Conservation (phyloP, 805 yeast species). For the Yarrowia osloensis region DNA sequence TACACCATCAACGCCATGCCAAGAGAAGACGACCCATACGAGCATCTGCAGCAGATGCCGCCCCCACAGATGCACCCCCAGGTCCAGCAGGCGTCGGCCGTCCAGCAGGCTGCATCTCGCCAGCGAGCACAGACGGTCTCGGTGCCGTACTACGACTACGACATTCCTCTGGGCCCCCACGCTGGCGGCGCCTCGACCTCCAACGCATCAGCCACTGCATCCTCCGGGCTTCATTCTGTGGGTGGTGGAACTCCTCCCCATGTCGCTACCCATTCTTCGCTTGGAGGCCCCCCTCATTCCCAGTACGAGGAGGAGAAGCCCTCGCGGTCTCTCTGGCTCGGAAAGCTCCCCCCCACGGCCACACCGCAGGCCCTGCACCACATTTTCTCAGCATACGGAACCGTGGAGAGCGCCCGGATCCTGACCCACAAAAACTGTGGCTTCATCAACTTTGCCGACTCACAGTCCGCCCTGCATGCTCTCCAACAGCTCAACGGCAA, state of each 20-base stretch:
- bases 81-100: slow-evolving; percentile 23
- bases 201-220: slow-evolving; percentile 13
- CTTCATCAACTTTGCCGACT: slow-evolving; percentile 68
- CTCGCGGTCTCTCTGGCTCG: slow-evolving; percentile 72
- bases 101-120: slow-evolving; percentile 15
- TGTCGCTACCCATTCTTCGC: neutral
- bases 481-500: slow-evolving; percentile 76
- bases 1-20: slow-evolving; percentile 40
- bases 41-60: slow-evolving; percentile 13
- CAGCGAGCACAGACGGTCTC: slow-evolving; percentile 24
- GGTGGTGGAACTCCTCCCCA: slow-evolving; percentile 18
- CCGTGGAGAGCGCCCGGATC: slow-evolving; percentile 60
- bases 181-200: neutral
- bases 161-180: slow-evolving; percentile 12
- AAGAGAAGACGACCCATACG: slow-evolving; percentile 25
- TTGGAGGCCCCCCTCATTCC: slow-evolving; percentile 17
- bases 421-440: slow-evolving; percentile 52
- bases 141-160: slow-evolving; percentile 22
- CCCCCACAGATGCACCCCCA: slow-evolving; percentile 30
- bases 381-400: slow-evolving; percentile 63
- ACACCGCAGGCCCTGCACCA: slow-evolving; percentile 60
- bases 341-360: slow-evolving; percentile 69
- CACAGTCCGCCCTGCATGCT: slow-evolving; percentile 79
- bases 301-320: slow-evolving; percentile 48
- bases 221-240: slow-evolving; percentile 8